Evolutionary conservation across 2,329 filamentous ascomycete genomes (phyloP).

Genomic region (Trichoderma sp.): DNA sequence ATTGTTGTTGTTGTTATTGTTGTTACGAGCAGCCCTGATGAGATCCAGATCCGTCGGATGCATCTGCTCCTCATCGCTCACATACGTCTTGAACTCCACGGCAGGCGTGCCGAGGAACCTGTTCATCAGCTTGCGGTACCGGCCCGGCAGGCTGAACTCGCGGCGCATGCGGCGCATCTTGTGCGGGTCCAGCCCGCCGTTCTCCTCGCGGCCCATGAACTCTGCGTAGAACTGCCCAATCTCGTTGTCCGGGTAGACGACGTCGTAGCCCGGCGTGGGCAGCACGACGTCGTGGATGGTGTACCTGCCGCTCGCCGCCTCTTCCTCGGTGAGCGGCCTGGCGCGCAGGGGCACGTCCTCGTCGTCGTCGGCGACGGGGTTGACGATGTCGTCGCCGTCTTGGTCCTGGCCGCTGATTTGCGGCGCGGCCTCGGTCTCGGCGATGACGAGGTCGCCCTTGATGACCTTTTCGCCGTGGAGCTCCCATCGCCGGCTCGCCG

Average conservation of each 20-base stretch:
- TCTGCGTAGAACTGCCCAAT: constrained; percentile 80
- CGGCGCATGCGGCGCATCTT: constrained; percentile 85
- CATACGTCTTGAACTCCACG: constrained; percentile 71
- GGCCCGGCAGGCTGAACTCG: constrained; percentile 85
- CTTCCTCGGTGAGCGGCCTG: constrained; percentile 72
- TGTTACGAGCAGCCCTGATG: constrained; percentile 47
- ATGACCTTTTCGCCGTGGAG: constrained; percentile 73
- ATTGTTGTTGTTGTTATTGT: too few species aligned
- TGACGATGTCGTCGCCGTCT: constrained; percentile 53
- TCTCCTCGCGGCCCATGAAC: constrained; percentile 81
- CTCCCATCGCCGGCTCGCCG: constrained; percentile 78
- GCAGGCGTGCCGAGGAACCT: constrained; percentile 66
- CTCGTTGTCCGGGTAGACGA: constrained; percentile 81
- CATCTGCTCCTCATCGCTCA: constrained; percentile 75
- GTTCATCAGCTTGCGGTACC: constrained; percentile 83
- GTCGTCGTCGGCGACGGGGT: constrained; percentile 45
- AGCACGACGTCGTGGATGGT: constrained; percentile 87
- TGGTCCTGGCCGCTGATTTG: constrained; percentile 62
- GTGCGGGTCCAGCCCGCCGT: constrained; percentile 77
- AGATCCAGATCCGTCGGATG: constrained; percentile 83
- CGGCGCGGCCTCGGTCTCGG: constrained; percentile 41
- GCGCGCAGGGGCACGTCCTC: constrained; percentile 59
- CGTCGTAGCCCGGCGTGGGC: constrained; percentile 87
- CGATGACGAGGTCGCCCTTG: constrained; percentile 80
- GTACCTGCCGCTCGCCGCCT: constrained; percentile 75